Conservation (phyloP, 2,329 filamentous ascomycete genomes). For the Diaporthe batatas region DNA sequence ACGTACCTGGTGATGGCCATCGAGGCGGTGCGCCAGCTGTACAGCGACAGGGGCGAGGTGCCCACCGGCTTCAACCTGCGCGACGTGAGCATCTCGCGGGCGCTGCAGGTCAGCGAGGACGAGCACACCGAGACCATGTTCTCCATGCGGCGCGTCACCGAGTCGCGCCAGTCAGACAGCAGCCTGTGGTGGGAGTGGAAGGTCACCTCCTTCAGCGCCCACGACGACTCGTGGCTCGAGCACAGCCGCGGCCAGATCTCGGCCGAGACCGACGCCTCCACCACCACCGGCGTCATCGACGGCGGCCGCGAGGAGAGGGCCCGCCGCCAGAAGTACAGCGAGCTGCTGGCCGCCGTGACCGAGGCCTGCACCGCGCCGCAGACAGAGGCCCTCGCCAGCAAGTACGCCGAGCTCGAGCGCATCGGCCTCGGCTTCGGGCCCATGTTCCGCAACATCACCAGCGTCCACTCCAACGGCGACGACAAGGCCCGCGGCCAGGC, state of each 20-base stretch:
- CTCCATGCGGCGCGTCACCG: conserved; percentile 35
- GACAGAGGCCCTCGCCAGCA: conserved; percentile 30
- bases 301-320: conserved; percentile 29
- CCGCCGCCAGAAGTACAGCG: conserved; percentile 15
- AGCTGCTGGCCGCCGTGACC: conserved; percentile 30
- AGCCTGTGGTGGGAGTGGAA: conserved; percentile 40
- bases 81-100: conserved; percentile 38
- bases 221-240: conserved; percentile 38
- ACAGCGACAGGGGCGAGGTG: conserved; percentile 18
- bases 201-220: conserved; percentile 35
- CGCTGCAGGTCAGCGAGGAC: conserved; percentile 42
- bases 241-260: conserved; percentile 36
- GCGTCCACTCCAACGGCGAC: conserved; percentile 19
- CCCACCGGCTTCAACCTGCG: conserved; percentile 37
- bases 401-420: conserved; percentile 39
- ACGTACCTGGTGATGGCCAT: conserved; percentile 44
- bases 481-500: conserved; percentile 26
- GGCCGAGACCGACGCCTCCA: conserved; percentile 32
- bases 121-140: conserved; percentile 35
- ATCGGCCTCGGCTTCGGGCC: conserved; percentile 40
- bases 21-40: conserved; percentile 43
- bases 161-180: conserved; percentile 37
- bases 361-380: conserved; percentile 29
- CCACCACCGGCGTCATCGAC: conserved; percentile 32
- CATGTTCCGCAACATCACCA: conserved; percentile 39